Conservation (phyloP, 148 eudicot genomes). For the Beta vulgaris region DNA sequence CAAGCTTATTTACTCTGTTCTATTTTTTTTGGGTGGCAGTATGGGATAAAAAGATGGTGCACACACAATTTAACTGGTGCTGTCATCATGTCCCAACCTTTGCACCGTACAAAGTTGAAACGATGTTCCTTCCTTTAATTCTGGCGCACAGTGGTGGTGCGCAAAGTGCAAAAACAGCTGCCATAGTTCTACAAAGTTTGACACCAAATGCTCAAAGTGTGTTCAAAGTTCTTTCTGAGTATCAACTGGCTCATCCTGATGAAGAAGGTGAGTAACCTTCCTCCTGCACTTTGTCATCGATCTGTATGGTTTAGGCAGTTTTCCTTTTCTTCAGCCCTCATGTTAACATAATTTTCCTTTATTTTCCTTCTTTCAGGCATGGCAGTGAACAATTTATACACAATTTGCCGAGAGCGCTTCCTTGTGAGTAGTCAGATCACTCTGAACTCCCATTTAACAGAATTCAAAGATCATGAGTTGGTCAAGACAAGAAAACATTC, state of each 20-base stretch:
- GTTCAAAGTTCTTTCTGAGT: constrained; percentile 85
- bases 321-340: no score
- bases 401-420: constrained; percentile 77
- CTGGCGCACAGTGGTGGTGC: constrained; percentile 69
- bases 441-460: constrained; percentile 84
- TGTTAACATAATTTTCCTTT: not conserved
- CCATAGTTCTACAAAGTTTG: constrained; percentile 85
- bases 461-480: constrained; percentile 91
- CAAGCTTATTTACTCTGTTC: not conserved
- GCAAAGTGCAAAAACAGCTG: constrained; percentile 83
- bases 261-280: constrained; percentile 54
- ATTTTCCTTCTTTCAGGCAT: constrained; percentile 48
- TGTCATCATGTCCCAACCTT: constrained; percentile 93
- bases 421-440: constrained; percentile 91
- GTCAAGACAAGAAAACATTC: constrained; percentile 71
- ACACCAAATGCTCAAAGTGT: constrained; percentile 99
- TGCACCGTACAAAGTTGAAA: constrained; percentile 83
- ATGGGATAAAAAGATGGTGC: constrained; percentile 99
- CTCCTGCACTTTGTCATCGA: not conserved
- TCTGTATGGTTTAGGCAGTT: constrained; percentile 2
- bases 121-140: constrained; percentile 65
- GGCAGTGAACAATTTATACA: constrained; percentile 57
- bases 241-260: constrained; percentile 80
- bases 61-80: constrained; percentile 88
- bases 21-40: constrained; percentile 38